Percentiles rank a stretch among this genome's conserved stretches.
These are phyloP conservation scores for Raffaelea deltoideospora DNA, from an alignment of 2,329 filamentous ascomycete genomes.

Conservation along the genomic window DNA sequence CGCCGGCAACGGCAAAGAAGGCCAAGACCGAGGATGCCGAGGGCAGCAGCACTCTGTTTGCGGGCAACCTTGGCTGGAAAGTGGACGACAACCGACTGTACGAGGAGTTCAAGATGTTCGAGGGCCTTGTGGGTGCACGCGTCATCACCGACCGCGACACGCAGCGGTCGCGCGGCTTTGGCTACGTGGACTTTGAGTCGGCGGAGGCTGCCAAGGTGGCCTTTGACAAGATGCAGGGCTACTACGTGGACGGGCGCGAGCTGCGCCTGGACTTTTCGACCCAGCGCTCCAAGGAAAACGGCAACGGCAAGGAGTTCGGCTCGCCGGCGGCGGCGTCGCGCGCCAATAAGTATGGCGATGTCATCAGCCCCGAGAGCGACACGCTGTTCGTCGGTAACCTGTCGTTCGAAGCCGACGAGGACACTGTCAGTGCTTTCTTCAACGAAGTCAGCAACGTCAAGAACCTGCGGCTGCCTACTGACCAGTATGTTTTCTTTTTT, in stretches of 20 bases:
- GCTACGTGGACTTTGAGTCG: slow-evolving; percentile 75
- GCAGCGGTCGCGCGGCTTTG: slow-evolving; percentile 81
- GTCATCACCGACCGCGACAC: slow-evolving; percentile 71
- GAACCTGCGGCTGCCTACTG: slow-evolving; percentile 76
- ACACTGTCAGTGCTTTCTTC: slow-evolving; percentile 61
- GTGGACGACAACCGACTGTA: slow-evolving; percentile 71
- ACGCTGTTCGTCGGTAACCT: slow-evolving; percentile 90
- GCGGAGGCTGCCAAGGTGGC: slow-evolving; percentile 29
- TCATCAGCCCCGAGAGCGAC: slow-evolving; percentile 62
- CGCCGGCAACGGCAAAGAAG: slow-evolving; percentile 47
- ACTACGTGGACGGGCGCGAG: slow-evolving; percentile 20
- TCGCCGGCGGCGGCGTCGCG: slow-evolving; percentile 49
- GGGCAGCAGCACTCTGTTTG: slow-evolving; percentile 58
- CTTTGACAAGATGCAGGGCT: slow-evolving; percentile 22
- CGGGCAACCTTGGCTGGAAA: slow-evolving; percentile 83
- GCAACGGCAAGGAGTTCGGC: slow-evolving; percentile 10
- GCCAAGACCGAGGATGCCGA: slow-evolving; percentile 39
- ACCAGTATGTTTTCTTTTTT: slow-evolving; percentile 36
- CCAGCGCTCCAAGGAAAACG: slow-evolving; percentile 13
- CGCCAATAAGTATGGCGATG: slow-evolving; percentile 60
- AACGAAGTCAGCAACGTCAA: slow-evolving; percentile 53
- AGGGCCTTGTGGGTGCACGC: slow-evolving; percentile 55
- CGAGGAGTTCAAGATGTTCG: slow-evolving; percentile 67
- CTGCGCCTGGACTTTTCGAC: slow-evolving; percentile 24
- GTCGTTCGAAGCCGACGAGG: slow-evolving; percentile 69